phyloP scores from a whole-genome alignment of 257 asterid species.

The Parsonsia alboflavescens region DNA sequence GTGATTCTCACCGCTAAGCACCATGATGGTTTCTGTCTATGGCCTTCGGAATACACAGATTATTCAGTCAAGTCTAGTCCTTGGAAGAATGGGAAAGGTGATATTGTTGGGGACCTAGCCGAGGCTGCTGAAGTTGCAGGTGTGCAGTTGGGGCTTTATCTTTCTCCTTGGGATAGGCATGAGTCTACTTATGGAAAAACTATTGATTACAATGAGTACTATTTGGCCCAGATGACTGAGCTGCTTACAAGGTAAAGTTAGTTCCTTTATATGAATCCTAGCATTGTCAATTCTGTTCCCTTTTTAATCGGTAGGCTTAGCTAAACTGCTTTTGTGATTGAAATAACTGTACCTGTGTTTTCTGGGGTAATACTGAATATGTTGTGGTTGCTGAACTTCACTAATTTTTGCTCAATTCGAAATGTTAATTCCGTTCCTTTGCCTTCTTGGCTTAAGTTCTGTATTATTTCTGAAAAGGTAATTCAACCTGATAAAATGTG shows the following conservation, averaged over 20 bases:
- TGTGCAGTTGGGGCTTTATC: conserved; percentile 77
- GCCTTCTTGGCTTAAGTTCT: background rate
- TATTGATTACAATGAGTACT: conserved; percentile 71
- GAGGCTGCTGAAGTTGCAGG: conserved; percentile 61
- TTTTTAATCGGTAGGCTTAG: background rate
- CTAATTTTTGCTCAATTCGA: background rate
- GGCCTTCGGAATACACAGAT: conserved; percentile 88
- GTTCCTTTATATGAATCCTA: background rate
- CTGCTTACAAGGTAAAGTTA: conserved; percentile 64
- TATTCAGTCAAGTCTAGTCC: conserved; percentile 77
- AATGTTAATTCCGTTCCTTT: background rate
- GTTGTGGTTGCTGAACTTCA: background rate
- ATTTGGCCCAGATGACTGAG: conserved; percentile 95
- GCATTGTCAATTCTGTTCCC: background rate
- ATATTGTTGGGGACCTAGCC: conserved; percentile 64
- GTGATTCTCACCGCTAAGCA: conserved; percentile 78
- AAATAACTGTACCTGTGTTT: background rate
- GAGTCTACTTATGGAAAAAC: conserved; percentile 72
- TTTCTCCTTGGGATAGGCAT: conserved; percentile 98
- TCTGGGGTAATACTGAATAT: background rate
- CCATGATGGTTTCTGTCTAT: conserved; percentile 94
- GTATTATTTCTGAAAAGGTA: background rate
- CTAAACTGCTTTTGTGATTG: conserved; percentile 2
- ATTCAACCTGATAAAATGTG: background rate
- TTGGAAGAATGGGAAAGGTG: conserved; percentile 87